These are phyloP conservation scores for Candida rishiriensis DNA, from an alignment of 805 yeast genomes.

Conservation along the genomic window DNA sequence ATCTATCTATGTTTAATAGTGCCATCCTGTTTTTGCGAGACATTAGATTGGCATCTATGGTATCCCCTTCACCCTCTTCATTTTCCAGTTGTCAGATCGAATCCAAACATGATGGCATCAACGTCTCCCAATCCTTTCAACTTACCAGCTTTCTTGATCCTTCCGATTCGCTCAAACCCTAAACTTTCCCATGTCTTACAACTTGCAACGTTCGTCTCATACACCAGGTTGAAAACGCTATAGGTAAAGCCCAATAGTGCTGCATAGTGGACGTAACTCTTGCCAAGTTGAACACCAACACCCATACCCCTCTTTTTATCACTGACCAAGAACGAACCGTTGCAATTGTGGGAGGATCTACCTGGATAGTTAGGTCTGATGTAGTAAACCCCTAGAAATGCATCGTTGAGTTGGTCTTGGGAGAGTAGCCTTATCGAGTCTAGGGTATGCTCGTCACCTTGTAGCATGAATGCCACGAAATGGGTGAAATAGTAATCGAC, in stretches of 20 bases:
- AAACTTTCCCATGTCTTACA: constrained; percentile 74
- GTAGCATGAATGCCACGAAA: constrained; percentile 54
- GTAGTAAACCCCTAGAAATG: constrained; percentile 68
- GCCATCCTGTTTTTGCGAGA: background rate
- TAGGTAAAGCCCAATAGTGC: constrained; percentile 75
- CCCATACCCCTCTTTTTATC: constrained; percentile 50
- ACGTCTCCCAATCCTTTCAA: constrained; percentile 64
- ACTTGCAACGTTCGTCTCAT: constrained; percentile 75
- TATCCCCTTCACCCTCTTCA: too few species aligned
- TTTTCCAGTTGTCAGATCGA: constrained; percentile 31
- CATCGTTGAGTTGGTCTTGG: constrained; percentile 39
- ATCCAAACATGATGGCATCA: constrained; percentile 78
- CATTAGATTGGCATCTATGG: background rate
- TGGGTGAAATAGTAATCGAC: constrained; percentile 61
- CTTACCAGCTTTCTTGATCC: constrained; percentile 66
- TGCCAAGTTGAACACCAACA: constrained; percentile 68
- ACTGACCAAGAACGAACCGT: constrained; percentile 80
- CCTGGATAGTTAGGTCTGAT: constrained; percentile 86
- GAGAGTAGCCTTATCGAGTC: constrained; percentile 10
- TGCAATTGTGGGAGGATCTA: constrained; percentile 80
- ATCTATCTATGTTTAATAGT: too few species aligned
- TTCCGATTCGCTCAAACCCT: constrained; percentile 78
- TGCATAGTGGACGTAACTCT: constrained; percentile 63
- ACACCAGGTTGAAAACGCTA: constrained; percentile 85
- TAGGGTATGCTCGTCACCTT: constrained; percentile 37